Percentiles rank a stretch among this genome's conserved stretches.
These are phyloP conservation scores for Candolleomyces eurysporus DNA, from an alignment of 768 basidiomycete species.

Conservation along the genomic window DNA sequence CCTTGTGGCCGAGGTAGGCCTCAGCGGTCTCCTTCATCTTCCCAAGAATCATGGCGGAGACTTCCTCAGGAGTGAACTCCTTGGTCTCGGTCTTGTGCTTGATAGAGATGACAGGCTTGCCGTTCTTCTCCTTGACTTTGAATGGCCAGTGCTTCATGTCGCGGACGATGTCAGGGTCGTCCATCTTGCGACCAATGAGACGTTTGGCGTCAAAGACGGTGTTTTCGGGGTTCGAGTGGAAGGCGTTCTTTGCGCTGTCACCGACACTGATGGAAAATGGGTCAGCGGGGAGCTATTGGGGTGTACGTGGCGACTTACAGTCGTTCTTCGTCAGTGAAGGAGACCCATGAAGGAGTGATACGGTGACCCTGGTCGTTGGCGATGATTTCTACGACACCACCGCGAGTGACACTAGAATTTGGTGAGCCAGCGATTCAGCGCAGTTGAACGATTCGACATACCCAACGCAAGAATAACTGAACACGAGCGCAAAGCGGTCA, in stretches of 20 bases:
- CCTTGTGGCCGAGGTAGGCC: conserved; percentile 93
- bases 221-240: conserved; percentile 86
- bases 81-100: conserved; percentile 75
- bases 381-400: conserved; percentile 86
- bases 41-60: conserved; percentile 90
- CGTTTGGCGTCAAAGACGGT: conserved; percentile 98
- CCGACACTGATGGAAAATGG: conserved; percentile 57
- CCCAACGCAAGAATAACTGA: conserved; percentile 95
- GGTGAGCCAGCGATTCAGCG: background rate
- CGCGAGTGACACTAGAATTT: conserved; percentile 66
- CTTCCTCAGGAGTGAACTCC: conserved; percentile 90
- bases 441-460: conserved; percentile 34
- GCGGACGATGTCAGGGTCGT: conserved; percentile 76
- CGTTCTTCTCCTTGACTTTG: conserved; percentile 70
- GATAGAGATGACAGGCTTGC: conserved; percentile 80
- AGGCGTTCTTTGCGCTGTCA: conserved; percentile 96
- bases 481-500: conserved; percentile 23
- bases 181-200: conserved; percentile 84
- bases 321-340: conserved; percentile 78
- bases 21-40: conserved; percentile 99
- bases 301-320: conserved; percentile 37
- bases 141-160: conserved; percentile 94
- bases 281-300: background rate
- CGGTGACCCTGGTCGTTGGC: conserved; percentile 89
- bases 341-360: conserved; percentile 87